These are phyloP conservation scores for Platanthera guangdongensis DNA, from an alignment of 106 monocot species.

Conservation along the genomic window DNA sequence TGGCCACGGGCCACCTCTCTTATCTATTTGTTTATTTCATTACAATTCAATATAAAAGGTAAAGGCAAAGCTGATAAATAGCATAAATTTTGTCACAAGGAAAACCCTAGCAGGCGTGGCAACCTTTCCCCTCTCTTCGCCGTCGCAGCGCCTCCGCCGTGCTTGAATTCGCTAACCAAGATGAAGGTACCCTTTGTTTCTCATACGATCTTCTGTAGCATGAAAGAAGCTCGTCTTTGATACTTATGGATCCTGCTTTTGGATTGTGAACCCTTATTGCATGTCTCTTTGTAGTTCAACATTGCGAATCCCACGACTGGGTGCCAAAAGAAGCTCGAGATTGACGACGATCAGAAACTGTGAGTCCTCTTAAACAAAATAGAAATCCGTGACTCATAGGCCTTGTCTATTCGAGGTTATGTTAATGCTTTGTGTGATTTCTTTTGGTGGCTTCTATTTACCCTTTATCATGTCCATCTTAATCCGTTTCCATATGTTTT, in stretches of 20 bases:
- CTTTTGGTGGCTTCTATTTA: background rate
- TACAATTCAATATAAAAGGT: background rate
- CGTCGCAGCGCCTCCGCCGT: background rate
- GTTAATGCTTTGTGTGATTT: background rate
- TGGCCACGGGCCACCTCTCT: background rate
- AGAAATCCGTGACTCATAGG: no score
- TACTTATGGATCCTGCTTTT: background rate
- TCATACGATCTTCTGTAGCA: background rate
- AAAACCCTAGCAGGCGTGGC: background rate
- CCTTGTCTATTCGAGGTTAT: background rate
- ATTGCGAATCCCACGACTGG: constrained; percentile 62
- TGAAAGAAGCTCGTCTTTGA: background rate
- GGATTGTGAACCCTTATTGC: background rate
- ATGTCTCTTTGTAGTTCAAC: constrained; percentile 31
- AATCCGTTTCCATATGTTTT: no score
- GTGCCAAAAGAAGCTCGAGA: constrained; percentile 66
- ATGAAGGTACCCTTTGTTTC: constrained; percentile 6
- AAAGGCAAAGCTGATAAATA: background rate
- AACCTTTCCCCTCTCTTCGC: background rate
- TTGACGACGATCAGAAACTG: constrained; percentile 63
- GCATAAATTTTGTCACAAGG: background rate
- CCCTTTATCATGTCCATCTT: no score
- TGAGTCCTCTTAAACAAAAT: constrained; percentile 11
- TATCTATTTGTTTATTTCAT: background rate
- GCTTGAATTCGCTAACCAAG: background rate